A percentile compares a stretch with the other conserved stretches of the same genome.
phyloP scores from a whole-genome alignment of 2,329 filamentous ascomycete genomes.

The Rhinocladiella mackenziei region DNA sequence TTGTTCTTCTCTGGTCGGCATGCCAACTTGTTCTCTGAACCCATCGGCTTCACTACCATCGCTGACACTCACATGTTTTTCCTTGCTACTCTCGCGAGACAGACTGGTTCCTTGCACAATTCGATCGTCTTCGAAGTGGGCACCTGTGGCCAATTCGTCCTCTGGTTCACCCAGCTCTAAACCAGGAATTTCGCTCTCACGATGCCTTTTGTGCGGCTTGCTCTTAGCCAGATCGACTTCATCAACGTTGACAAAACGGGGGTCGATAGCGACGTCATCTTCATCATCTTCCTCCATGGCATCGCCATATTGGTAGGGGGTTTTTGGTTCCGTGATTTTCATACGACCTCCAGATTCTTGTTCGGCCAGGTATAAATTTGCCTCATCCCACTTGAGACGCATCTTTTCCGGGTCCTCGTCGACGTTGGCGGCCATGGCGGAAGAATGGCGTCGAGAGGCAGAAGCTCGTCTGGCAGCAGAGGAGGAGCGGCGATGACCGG shows the following conservation, averaged over 20 bases:
- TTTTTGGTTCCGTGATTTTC: conserved; percentile 99
- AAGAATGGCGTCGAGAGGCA: conserved; percentile 67
- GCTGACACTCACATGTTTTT: conserved; percentile 81
- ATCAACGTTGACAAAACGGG: conserved; percentile 45
- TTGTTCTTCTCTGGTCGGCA: conserved; percentile 65
- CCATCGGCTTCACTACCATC: conserved; percentile 46
- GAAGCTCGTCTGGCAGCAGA: conserved; percentile 64
- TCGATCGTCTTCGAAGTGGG: conserved; percentile 42
- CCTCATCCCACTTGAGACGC: conserved; percentile 96
- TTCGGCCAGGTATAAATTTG: conserved; percentile 93
- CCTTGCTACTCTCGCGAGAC: conserved; percentile 41
- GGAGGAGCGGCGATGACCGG: conserved; percentile 79
- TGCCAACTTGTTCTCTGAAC: conserved; percentile 47
- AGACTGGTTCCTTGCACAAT: conserved; percentile 41
- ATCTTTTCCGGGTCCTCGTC: conserved; percentile 60
- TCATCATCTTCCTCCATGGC: conserved; percentile 79
- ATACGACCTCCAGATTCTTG: conserved; percentile 90
- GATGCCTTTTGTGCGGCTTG: conserved; percentile 40
- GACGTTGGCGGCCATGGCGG: conserved; percentile 44
- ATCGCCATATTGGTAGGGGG: conserved; percentile 88
- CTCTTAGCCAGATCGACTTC: conserved; percentile 56
- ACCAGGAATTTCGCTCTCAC: conserved; percentile 80
- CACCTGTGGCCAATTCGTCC: conserved; percentile 56
- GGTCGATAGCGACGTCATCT: conserved; percentile 35
- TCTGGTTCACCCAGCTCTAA: conserved; percentile 91